Evolutionary conservation across 1,139 yeast genomes (phyloP).

Genomic region (Kodamaea fungicola): DNA sequence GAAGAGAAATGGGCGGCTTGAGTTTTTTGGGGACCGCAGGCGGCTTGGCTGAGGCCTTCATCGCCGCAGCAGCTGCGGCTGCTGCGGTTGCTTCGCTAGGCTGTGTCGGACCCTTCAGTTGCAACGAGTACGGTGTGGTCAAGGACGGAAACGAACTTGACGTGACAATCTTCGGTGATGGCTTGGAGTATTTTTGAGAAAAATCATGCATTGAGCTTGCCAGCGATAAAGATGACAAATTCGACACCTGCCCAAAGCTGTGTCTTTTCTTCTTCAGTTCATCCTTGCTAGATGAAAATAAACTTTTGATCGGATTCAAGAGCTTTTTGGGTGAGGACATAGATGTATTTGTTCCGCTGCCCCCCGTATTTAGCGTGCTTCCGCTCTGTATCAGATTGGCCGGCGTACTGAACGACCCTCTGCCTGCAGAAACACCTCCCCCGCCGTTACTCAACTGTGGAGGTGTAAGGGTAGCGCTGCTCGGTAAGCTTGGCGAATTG

Average conservation of each 20-base stretch:
- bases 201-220: slow-evolving; percentile 3
- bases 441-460: slow-evolving; percentile 12
- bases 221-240: slow-evolving; percentile 6
- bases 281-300: slow-evolving; percentile 26
- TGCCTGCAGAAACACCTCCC: neutral
- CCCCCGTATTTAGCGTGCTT: neutral
- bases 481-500: slow-evolving; percentile 15
- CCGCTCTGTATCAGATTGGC: neutral
- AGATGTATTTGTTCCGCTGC: slow-evolving; percentile 3
- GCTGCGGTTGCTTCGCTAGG: slow-evolving; percentile 4
- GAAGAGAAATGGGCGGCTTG: slow-evolving; percentile 6
- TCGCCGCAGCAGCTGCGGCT: slow-evolving; percentile 9
- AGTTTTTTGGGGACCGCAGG: slow-evolving; percentile 1
- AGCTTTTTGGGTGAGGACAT: slow-evolving; percentile 41
- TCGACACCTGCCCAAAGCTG: slow-evolving; percentile 6
- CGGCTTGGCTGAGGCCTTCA: slow-evolving; percentile 1
- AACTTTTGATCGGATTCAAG: slow-evolving; percentile 40
- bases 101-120: neutral
- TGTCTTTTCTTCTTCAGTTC: slow-evolving; percentile 3
- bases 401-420: neutral
- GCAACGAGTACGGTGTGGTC: slow-evolving; percentile 6
- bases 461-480: slow-evolving; percentile 23
- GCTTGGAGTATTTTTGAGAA: neutral
- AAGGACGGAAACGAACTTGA: slow-evolving; percentile 5
- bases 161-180: slow-evolving; percentile 1